Evolutionary conservation across 805 yeast genomes (phyloP), one percentile per base, ranked within the genome.

Genomic region (Ogataea henricii): DNA sequence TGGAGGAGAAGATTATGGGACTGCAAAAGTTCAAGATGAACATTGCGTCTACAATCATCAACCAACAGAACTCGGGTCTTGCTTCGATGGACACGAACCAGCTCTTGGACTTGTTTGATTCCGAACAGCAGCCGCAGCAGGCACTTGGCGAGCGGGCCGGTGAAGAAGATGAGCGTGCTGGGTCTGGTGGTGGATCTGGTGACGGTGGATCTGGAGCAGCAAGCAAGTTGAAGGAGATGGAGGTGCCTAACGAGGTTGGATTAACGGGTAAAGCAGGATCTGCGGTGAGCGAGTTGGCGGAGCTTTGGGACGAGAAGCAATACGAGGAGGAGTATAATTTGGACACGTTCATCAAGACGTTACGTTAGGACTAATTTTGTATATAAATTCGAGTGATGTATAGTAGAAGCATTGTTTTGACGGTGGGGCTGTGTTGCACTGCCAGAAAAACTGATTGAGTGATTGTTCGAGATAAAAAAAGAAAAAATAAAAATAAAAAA

Each of bases 1-100:
- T 94, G 53, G 99, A 94, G 66, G 99, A 94, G 65, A 90, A 94
- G 68, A 94, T 94, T 49, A 94, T 94, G 99, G 98, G 99, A 22
- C 73, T 94, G 56, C 99, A 94, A 63, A 89, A 89, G 66, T 94
- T 94, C 80, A 94, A 94, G 70, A 85, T 94, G 87, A 94, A 94
- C 63, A 89, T 94, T 62, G 99, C 99, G 0, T 88, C 96, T 0
- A 88, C 98, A 0, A 87, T 94, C 57, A 95, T 94, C 45, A 91
- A 90, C 63, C 99, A 94, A 66, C 99, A 94, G 63, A 94, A 94
- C 65, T 81, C 96, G n/a, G 98, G 98, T 0, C 77, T 94, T 53
- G 81, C 89, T 2, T 88, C 97, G 0, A 94, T 94, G 99, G 97
- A 89, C 61, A 92, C 99, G 0, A 89, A 88, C 62, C 98, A 94